Base-by-base conservation (phyloP, 352 stramenopile genomes). In the Globisporangium uncinulatum region DNA sequence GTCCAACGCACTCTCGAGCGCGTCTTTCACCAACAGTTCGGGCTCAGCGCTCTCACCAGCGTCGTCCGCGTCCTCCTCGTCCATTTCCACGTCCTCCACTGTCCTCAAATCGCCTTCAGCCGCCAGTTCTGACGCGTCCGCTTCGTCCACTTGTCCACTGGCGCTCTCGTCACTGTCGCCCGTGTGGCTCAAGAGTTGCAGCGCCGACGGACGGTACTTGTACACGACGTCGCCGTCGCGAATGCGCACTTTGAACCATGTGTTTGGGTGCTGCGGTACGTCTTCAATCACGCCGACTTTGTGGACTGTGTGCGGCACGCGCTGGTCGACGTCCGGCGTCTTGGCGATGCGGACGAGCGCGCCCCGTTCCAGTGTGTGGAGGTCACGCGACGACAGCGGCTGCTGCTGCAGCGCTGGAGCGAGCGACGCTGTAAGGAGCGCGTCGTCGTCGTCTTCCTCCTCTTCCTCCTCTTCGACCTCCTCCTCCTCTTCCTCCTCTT, bases 201-300 rank as follows among this genome's bases (percentile, higher is more conserved):
- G 54, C 19, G 82, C 85, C 9, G 85, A 94, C 51, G 83, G 76
- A 7, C 85, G 74, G 65, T 93, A 94, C 64, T 92, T 94, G 70
- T 92, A 92, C 57, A 92, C 79, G n/a, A 94, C 83, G 24, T 94
- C 82, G 36, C 80, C 80, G 45, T 92, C 80, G 17, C 75, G 73
- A 36, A 94, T 92, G 6, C 85, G 75, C 59, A 94, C 85, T 57
- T 83, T 87, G 57, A 89, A 92, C 85, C 85, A 94, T 59, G 85
- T 94, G 50, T 92, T 94, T 9, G 85, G 85, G 60, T 94, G 85
- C 55, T 81, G 76, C 37, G 85, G 85, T 0, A 86, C 76, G 37
- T 94, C 85, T 54, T 92, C 83, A 32, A 94, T 83, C 19, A 91
- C 63, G 19, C 85, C 85, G 24, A 94, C 62, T 68, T 94, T 92